Conservation (phyloP, 192 early-diverging fungal genomes). For the Coemansia sp. region DNA sequence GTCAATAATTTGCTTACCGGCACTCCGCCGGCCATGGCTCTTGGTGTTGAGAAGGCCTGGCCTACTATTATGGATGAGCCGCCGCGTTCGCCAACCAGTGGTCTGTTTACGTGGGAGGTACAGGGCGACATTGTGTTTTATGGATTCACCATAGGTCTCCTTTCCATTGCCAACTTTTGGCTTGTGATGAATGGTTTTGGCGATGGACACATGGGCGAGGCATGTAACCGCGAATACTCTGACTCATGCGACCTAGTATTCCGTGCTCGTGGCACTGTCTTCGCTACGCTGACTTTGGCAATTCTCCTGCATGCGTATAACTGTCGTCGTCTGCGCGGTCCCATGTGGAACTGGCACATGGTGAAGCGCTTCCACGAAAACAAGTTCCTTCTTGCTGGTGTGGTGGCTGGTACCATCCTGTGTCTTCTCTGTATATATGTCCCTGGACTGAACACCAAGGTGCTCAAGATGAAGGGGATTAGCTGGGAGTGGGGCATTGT, state of each 20-base stretch:
- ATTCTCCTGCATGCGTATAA: conserved; percentile 76
- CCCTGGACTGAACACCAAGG: conserved; percentile 62
- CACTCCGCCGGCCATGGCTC: conserved; percentile 75
- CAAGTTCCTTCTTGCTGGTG: conserved; percentile 51
- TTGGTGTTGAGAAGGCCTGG: conserved; percentile 68
- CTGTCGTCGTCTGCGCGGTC: conserved; percentile 65
- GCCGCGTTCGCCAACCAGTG: conserved; percentile 61
- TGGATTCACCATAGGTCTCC: conserved; percentile 63
- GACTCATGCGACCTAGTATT: conserved; percentile 63
- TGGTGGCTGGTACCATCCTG: conserved; percentile 54
- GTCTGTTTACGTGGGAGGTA: conserved; percentile 66
- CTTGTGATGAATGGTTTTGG: conserved; percentile 64
- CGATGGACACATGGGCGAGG: conserved; percentile 57
- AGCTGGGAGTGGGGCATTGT: conserved; percentile 76
- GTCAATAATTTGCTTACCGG: conserved; percentile 80
- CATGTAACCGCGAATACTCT: conserved; percentile 59
- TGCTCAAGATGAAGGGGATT: conserved; percentile 64
- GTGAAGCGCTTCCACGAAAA: conserved; percentile 54
- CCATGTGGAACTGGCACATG: conserved; percentile 58
- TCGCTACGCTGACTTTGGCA: conserved; percentile 68
- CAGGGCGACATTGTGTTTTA: conserved; percentile 69
- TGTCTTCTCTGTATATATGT: conserved; percentile 63
- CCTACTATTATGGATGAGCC: conserved; percentile 70
- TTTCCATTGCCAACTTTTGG: conserved; percentile 64
- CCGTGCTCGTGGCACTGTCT: conserved; percentile 69